Conservation (phyloP, 192 early-diverging fungal species). For the Coemansia sp. region DNA sequence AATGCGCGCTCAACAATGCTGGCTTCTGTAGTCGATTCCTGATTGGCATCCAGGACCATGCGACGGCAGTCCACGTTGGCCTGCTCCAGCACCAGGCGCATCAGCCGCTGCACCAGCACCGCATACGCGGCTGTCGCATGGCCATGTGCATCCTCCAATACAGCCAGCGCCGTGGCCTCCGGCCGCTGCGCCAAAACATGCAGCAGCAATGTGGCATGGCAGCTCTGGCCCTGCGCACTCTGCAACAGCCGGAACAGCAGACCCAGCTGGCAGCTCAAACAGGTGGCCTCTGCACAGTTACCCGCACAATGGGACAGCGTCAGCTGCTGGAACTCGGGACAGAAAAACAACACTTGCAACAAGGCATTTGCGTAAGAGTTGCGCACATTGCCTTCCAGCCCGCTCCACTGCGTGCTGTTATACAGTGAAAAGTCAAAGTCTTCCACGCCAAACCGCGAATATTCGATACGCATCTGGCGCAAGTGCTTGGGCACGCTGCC, state of each 20-base stretch:
- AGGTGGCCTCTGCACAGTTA: constrained; percentile 69
- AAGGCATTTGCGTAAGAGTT: constrained; percentile 91
- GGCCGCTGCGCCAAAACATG: constrained; percentile 77
- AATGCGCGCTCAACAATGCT: constrained; percentile 22
- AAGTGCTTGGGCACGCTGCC: constrained; percentile 41
- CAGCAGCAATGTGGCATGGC: constrained; percentile 92
- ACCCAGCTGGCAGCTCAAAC: constrained; percentile 89
- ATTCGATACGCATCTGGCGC: constrained; percentile 46
- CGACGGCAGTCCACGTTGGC: constrained; percentile 67
- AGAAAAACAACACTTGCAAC: constrained; percentile 83
- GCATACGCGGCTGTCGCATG: constrained; percentile 57
- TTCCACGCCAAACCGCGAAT: constrained; percentile 90
- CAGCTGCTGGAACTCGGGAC: constrained; percentile 59
- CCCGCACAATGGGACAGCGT: constrained; percentile 71
- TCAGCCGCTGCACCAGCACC: constrained; percentile 79
- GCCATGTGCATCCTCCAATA: constrained; percentile 78
- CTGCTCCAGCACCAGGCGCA: constrained; percentile 91
- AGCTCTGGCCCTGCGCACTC: constrained; percentile 86
- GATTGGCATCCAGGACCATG: constrained; percentile 1
- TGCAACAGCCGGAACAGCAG: constrained; percentile 92
- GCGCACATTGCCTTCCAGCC: constrained; percentile 86
- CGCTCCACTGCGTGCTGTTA: constrained; percentile 83
- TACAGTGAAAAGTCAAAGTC: constrained; percentile 99
- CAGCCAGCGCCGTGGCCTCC: constrained; percentile 79
- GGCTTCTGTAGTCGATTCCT: not conserved